Base-by-base conservation (phyloP, 192 early-diverging fungal genomes). In the Coemansia guatemalensis region DNA sequence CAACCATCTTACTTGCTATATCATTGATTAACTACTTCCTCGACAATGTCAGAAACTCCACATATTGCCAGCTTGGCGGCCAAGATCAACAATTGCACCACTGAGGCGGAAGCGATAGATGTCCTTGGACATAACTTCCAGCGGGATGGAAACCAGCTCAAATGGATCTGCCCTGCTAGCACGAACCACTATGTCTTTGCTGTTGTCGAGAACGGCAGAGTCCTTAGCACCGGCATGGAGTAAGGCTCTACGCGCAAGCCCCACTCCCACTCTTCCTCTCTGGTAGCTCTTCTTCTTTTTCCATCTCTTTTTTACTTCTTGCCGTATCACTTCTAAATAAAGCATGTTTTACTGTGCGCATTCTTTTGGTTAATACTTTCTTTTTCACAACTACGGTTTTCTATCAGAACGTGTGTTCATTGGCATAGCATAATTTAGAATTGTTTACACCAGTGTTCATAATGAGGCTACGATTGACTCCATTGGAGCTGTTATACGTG, bases 161-260 rank as follows among this genome's bases (percentile, higher is more conserved):
- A 23, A 51, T 48, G 57, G 18, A 24, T 39, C n/a, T 73, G 71
- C 52, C 71, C 67, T n/a, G 47, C 47, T 11, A 47, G 33, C 44
- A 20, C 48, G 7, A 29, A 32, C 24, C 55, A 51, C 56, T 54
- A 18, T 47, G 35, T 73, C 18, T 63, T 48, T 14, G 61, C 64
- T 22, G 35, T 48, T 30, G 25, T 69, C 18, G 54, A 56, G 12
- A 33, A 59, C 14, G 55, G 55, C 59, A 35, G 24, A 24, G 59
- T 62, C 24, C 33, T 20, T 14, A 9, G 26, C 5, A 62, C 17
- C 18, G 67, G 60, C 1, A 44, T 35, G 50, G 48, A 39, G 20
- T 26, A 24, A 33, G 18, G 21, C 3, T 1, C 1, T 5, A 8
- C 35, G 6, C 9, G 5, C 6, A 39, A 39, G 11, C 44, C 12